phyloP scores from a whole-genome alignment of 345 rosid genomes.

The Fremontodendron californicum region DNA sequence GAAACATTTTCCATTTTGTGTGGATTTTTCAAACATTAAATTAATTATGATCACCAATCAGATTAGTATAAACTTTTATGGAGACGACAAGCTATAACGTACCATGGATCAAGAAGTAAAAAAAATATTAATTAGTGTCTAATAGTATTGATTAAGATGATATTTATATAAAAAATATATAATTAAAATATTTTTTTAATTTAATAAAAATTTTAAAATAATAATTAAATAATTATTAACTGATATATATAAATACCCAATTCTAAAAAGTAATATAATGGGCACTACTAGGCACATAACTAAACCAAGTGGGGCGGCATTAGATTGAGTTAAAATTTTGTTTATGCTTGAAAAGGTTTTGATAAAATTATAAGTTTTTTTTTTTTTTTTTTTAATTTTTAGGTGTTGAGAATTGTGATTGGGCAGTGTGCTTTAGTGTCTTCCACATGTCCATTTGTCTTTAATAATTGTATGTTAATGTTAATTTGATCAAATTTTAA shows the following conservation, averaged over 20 bases:
- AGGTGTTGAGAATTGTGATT: neutral
- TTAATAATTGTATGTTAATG: neutral
- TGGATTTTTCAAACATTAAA: neutral
- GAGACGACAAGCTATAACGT: neutral
- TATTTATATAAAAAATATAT: no score
- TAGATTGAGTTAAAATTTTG: neutral
- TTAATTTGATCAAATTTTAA: neutral
- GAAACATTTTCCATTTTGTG: neutral
- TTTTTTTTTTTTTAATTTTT: neutral
- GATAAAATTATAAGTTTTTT: neutral
- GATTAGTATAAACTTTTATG: no score
- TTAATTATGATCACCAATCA: no score
- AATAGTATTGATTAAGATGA: no score
- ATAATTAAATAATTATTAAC: no score
- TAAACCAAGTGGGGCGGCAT: conserved; percentile 5
- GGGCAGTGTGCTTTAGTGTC: neutral
- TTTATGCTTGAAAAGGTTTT: neutral
- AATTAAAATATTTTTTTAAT: no score
- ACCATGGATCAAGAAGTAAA: neutral
- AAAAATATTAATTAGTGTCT: no score
- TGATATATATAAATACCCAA: no score
- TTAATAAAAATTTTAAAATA: no score
- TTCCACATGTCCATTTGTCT: neutral
- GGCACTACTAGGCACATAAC: neutral
- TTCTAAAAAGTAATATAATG: neutral